phyloP scores from a whole-genome alignment of 441 rosid species.

The Gossypium gossypioides region DNA sequence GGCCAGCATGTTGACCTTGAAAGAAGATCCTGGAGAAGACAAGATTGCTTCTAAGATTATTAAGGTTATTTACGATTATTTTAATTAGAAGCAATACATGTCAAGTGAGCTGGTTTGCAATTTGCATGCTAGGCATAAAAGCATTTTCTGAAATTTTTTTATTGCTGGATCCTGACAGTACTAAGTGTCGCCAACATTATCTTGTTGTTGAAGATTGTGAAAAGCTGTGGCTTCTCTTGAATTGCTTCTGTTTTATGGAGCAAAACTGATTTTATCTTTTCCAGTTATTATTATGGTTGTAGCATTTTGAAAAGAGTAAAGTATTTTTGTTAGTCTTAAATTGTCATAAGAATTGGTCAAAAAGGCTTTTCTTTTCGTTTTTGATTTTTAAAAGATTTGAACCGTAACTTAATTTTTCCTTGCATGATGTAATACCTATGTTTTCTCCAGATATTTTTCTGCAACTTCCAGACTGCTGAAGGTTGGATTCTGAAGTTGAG shows the following conservation, averaged over 20 bases:
- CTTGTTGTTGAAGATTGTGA: neutral
- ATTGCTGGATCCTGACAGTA: conserved; percentile 5
- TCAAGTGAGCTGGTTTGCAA: neutral
- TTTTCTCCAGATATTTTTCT: conserved; percentile 15
- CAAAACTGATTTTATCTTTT: neutral
- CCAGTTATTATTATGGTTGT: neutral
- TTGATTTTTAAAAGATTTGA: neutral
- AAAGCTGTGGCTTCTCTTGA: neutral
- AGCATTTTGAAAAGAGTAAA: neutral
- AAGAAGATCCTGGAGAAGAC: neutral
- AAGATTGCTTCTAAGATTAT: neutral
- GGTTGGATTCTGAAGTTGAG: conserved; percentile 14
- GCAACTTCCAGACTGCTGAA: conserved; percentile 16
- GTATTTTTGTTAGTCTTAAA: neutral
- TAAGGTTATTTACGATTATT: neutral
- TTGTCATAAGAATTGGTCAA: neutral
- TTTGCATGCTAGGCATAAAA: neutral
- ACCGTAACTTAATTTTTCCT: neutral
- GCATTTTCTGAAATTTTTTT: neutral
- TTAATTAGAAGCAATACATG: neutral
- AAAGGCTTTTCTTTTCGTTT: neutral
- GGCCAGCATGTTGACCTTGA: conserved; percentile 1
- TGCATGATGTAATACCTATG: neutral
- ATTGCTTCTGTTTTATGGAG: neutral
- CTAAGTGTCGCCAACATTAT: neutral